Percentiles rank a stretch among this genome's conserved stretches.
These are phyloP conservation scores for Podaxis pistillaris DNA, from an alignment of 768 basidiomycete species.

Conservation along the genomic window DNA sequence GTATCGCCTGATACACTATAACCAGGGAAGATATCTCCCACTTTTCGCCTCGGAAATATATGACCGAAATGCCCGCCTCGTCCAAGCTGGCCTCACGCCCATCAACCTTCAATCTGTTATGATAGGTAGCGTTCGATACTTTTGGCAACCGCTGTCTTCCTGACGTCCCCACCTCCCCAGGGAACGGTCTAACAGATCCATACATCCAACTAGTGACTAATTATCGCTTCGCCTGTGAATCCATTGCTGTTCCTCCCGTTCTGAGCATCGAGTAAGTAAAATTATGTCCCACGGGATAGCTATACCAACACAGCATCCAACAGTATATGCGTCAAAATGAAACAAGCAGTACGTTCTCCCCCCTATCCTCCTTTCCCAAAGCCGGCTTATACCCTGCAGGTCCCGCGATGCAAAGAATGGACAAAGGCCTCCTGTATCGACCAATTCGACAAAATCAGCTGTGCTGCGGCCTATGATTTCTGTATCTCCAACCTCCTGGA, in stretches of 20 bases:
- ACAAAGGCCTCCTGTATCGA: conserved; percentile 59
- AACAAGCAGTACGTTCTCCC: no score
- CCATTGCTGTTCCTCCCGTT: conserved; percentile 40
- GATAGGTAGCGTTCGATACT: conserved; percentile 46
- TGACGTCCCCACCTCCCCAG: conserved; percentile 24
- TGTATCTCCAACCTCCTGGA: conserved; percentile 53
- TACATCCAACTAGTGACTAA: conserved; percentile 40
- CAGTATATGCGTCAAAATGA: no score
- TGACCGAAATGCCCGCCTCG: conserved; percentile 63
- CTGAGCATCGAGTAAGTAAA: conserved; percentile 43
- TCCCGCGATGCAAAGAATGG: conserved; percentile 63
- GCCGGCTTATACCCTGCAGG: conserved; percentile 27
- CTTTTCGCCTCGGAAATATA: conserved; percentile 75
- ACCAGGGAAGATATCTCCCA: conserved; percentile 67
- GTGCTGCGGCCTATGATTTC: conserved; percentile 59
- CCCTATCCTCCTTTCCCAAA: no score
- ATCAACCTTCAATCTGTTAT: conserved; percentile 72
- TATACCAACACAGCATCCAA: no score
- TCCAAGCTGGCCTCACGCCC: conserved; percentile 48
- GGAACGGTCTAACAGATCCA: conserved; percentile 63
- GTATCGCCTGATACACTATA: not conserved
- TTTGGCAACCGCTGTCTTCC: not conserved
- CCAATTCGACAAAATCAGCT: conserved; percentile 61
- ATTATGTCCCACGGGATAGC: no score
- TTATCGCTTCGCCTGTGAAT: conserved; percentile 44